Conservation (phyloP, 2,329 filamentous ascomycete species). For the Trichoderma pleuroti region DNA sequence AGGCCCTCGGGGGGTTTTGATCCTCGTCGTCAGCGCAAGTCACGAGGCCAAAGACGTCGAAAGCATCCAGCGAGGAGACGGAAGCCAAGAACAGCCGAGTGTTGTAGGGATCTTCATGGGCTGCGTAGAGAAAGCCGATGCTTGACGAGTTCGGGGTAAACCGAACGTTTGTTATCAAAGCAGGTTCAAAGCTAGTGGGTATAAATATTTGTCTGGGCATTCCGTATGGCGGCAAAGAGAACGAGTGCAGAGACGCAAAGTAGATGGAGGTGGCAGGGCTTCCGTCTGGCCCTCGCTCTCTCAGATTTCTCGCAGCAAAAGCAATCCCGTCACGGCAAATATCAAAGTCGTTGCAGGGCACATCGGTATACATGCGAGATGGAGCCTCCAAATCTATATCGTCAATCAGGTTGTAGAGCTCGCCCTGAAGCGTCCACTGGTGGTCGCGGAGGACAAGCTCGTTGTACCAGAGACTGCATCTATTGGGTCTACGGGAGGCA, state of each 20-base stretch:
- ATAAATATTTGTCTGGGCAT: conserved; percentile 27
- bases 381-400: conserved; percentile 34
- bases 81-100: conserved; percentile 32
- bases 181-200: conserved; percentile 14
- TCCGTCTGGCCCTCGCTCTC: conserved; percentile 12
- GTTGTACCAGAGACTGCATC: conserved; percentile 39
- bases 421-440: conserved; percentile 30
- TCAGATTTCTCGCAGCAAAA: conserved; percentile 30
- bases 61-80: conserved; percentile 10
- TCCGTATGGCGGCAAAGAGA: conserved; percentile 22
- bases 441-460: conserved; percentile 28
- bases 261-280: conserved; percentile 29
- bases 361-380: conserved; percentile 24
- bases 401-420: conserved; percentile 34
- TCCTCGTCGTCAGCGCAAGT: conserved; percentile 3
- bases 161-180: conserved; percentile 28
- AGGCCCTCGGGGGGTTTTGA: conserved; percentile 29
- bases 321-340: conserved; percentile 34
- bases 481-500: conserved; percentile 30
- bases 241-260: conserved; percentile 34
- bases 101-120: conserved; percentile 26
- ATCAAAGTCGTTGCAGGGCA: conserved; percentile 30
- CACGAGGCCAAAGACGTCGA: conserved; percentile 17
- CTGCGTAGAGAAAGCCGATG: conserved; percentile 35
- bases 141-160: conserved; percentile 37